A percentile compares a stretch with the other conserved stretches of the same genome.
These are phyloP conservation scores for Kurtzmaniella quercitrusa DNA, from an alignment of 1,139 yeast genomes.

Conservation along the genomic window DNA sequence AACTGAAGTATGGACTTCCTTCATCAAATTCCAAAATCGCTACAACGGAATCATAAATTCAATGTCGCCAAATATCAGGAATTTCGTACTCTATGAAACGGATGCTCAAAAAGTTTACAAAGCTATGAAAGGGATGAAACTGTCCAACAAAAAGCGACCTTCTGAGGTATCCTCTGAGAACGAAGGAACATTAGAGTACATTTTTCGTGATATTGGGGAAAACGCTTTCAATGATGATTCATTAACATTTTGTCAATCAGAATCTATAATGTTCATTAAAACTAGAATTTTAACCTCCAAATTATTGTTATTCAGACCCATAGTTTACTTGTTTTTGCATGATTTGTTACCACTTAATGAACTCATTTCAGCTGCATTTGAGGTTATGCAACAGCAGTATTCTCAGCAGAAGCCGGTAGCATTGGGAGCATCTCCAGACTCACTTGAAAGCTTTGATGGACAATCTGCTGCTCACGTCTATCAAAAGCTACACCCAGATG, in stretches of 20 bases:
- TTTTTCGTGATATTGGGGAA: slow-evolving; percentile 24
- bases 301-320: slow-evolving; percentile 30
- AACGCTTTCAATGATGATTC: slow-evolving; percentile 33
- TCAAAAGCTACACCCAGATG: slow-evolving; percentile 26
- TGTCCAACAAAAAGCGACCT: slow-evolving; percentile 15
- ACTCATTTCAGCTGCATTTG: slow-evolving; percentile 17
- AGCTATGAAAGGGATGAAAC: slow-evolving; percentile 19
- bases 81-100: slow-evolving; percentile 30
- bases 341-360: slow-evolving; percentile 26
- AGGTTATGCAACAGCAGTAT: slow-evolving; percentile 3
- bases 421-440: slow-evolving; percentile 2
- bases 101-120: slow-evolving; percentile 31
- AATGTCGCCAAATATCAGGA: slow-evolving; percentile 29
- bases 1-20: slow-evolving; percentile 24
- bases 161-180: slow-evolving; percentile 6
- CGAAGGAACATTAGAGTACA: slow-evolving; percentile 8
- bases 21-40: slow-evolving; percentile 34
- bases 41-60: slow-evolving; percentile 39
- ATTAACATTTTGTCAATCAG: slow-evolving; percentile 33
- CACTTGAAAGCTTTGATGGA: background rate
- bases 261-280: slow-evolving; percentile 37
- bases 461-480: slow-evolving; percentile 27
- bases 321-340: slow-evolving; percentile 30
- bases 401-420: slow-evolving; percentile 1
- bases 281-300: slow-evolving; percentile 34